Base-by-base conservation (phyloP, 192 early-diverging fungal species). In the Coemansia furcata region DNA sequence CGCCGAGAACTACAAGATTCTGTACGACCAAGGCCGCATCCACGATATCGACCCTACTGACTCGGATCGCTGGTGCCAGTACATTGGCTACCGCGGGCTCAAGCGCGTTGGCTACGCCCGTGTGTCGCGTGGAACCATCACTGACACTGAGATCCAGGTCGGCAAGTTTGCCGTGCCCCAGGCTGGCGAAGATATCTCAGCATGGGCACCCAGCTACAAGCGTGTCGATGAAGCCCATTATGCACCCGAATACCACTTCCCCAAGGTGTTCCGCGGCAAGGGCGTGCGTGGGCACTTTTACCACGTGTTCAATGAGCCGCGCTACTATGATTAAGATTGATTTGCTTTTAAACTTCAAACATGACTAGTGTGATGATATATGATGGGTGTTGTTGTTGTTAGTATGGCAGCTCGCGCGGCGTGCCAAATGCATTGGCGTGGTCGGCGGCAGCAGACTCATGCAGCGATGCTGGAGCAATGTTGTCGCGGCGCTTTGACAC, bases 21-120 rank as follows among this genome's bases (percentile, higher is more conserved):
- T 93, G 47, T 88, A 88, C 71, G 61, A 86, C 37, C 86, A 84
- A 47, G 90, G 89, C 39, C 76, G 84, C 69, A 85, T 93, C 14
- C 85, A 90, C 70, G 92, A 93, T 75, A 86, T 93, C 57, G 92
- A 93, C 71, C 80, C 85, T 7, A 84, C 88, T 0, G 92, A 93
- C 67, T 83, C 78, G 63, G 90, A 91, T 80, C 87, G 92, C 58
- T 93, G 92, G 92, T 93, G 92, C 78, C 82, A 93, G 77, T 93
- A 93, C 79, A 84, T 93, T 23, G 90, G 86, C 40, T 93, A 86
- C 81, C 88, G 92, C 68, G 90, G 91, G 9, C 67, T 93, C 52
- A 86, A 88, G 75, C 84, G 90, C 63, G 76, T 84, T 12, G 90
- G 85, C 12, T 93, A 92, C 66, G 92, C 92, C 7, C 89, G 92